Evolutionary conservation across 2,329 filamentous ascomycete genomes (phyloP).

Genomic region (Metarhizium robertsii): DNA sequence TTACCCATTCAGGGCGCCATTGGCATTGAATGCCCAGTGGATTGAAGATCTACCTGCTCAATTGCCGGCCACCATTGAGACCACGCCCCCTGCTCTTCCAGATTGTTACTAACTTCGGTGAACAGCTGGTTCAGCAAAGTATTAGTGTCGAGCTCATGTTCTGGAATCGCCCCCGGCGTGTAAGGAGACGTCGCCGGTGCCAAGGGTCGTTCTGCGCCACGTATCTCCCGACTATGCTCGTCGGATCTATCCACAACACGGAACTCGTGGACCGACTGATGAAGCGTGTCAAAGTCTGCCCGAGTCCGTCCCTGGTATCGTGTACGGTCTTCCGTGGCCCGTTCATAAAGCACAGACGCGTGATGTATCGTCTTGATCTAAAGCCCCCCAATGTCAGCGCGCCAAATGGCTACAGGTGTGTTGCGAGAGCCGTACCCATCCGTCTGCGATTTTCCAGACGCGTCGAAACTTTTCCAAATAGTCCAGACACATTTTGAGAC

Average conservation of each 20-base stretch:
- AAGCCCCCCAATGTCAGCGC: background rate
- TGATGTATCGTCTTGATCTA: conserved; percentile 17
- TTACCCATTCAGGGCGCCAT: background rate
- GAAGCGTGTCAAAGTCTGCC: conserved; percentile 19
- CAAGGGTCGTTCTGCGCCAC: conserved; percentile 13
- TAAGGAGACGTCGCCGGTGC: background rate
- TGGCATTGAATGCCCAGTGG: background rate
- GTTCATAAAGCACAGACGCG: conserved; percentile 17
- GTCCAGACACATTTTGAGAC: conserved; percentile 14
- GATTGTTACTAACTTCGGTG: conserved; percentile 16
- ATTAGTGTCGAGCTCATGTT: conserved; percentile 11
- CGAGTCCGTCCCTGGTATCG: conserved; percentile 17
- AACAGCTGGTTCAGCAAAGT: conserved; percentile 14
- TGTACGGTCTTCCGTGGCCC: conserved; percentile 12
- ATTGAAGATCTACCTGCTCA: conserved; percentile 12
- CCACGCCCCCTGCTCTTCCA: conserved; percentile 18
- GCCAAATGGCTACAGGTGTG: background rate
- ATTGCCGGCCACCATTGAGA: conserved; percentile 18
- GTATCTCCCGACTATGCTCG: conserved; percentile 20
- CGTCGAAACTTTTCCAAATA: conserved; percentile 18
- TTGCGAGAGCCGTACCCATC: conserved; percentile 14
- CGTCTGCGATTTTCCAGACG: conserved; percentile 20
- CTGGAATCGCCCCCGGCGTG: background rate
- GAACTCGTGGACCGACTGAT: conserved; percentile 22
- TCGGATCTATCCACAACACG: conserved; percentile 20